Evolutionary conservation across 176 grass and related monocot species (phyloP).

Genomic region (Avena atlantica): DNA sequence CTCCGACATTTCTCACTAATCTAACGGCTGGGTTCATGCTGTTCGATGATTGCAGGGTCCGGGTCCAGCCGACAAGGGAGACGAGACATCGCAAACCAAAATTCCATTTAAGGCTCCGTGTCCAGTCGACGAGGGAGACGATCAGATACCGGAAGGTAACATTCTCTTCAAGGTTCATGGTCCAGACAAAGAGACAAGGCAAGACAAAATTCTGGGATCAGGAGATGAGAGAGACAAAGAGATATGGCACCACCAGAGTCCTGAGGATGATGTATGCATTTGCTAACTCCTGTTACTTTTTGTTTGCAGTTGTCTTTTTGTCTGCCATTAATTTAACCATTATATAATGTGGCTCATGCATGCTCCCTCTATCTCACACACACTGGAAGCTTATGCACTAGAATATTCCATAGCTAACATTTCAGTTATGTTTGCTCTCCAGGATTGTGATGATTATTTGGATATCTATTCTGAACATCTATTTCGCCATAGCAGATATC

Average conservation of each 20-base stretch:
- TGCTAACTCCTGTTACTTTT: not conserved
- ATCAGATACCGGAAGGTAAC: not conserved
- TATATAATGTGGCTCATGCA: not conserved
- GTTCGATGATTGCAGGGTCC: not conserved
- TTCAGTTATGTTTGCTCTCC: conserved; percentile 9
- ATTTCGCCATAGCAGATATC: not conserved
- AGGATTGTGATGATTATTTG: not conserved
- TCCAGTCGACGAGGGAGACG: not conserved
- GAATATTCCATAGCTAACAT: not conserved
- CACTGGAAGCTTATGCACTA: not conserved
- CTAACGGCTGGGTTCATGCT: not conserved
- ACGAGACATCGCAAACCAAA: not conserved
- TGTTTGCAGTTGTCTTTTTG: not conserved
- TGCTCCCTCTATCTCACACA: not conserved
- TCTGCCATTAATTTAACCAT: not conserved
- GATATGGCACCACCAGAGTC: no score
- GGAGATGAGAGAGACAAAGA: not conserved
- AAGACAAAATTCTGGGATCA: not conserved
- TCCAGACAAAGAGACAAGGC: not conserved
- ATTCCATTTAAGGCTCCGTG: not conserved
- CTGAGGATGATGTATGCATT: not conserved
- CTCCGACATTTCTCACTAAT: not conserved
- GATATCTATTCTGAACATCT: not conserved
- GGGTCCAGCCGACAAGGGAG: not conserved
- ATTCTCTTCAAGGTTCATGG: not conserved